Conservation (phyloP, 306 rosid species). For the Glycyrrhiza uralensis region DNA sequence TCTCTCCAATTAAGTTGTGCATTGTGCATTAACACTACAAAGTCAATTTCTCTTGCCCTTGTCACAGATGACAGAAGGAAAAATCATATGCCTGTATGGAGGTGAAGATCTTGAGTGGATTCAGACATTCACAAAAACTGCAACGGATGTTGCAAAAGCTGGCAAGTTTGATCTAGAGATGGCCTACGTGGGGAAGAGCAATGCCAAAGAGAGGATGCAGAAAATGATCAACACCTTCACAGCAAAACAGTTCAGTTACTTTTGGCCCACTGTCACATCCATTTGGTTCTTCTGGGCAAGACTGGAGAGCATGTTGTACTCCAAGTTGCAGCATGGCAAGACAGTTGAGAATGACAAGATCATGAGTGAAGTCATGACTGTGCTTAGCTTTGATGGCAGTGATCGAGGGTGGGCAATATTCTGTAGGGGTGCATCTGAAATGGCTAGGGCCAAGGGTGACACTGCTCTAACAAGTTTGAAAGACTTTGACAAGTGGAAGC, state of each 20-base stretch:
- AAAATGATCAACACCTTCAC: slow-evolving; percentile 37
- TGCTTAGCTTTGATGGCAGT: slow-evolving; percentile 78
- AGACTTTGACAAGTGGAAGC: slow-evolving; percentile 47
- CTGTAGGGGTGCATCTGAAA: slow-evolving; percentile 46
- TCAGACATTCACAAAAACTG: slow-evolving; percentile 47
- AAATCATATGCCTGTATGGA: slow-evolving; percentile 64
- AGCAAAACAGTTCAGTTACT: slow-evolving; percentile 43
- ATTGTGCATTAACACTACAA: background rate
- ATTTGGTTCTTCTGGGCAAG: slow-evolving; percentile 90
- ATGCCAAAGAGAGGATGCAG: slow-evolving; percentile 48
- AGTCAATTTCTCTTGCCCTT: background rate
- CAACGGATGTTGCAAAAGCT: slow-evolving; percentile 37
- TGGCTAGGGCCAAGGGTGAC: slow-evolving; percentile 70
- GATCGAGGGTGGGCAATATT: slow-evolving; percentile 78
- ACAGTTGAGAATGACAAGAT: slow-evolving; percentile 52
- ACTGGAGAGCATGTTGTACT: slow-evolving; percentile 81
- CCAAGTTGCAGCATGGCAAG: slow-evolving; percentile 48
- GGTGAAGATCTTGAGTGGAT: slow-evolving; percentile 82
- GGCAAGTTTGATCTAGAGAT: slow-evolving; percentile 48
- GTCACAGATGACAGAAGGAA: slow-evolving; percentile 49
- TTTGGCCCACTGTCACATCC: slow-evolving; percentile 45
- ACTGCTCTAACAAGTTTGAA: slow-evolving; percentile 32
- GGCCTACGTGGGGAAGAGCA: slow-evolving; percentile 74
- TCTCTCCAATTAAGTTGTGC: too few species aligned
- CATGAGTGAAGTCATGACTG: slow-evolving; percentile 66